These are phyloP conservation scores for Kodamaea ohmeri DNA, from an alignment of 1,139 yeast genomes.

Conservation along the genomic window DNA sequence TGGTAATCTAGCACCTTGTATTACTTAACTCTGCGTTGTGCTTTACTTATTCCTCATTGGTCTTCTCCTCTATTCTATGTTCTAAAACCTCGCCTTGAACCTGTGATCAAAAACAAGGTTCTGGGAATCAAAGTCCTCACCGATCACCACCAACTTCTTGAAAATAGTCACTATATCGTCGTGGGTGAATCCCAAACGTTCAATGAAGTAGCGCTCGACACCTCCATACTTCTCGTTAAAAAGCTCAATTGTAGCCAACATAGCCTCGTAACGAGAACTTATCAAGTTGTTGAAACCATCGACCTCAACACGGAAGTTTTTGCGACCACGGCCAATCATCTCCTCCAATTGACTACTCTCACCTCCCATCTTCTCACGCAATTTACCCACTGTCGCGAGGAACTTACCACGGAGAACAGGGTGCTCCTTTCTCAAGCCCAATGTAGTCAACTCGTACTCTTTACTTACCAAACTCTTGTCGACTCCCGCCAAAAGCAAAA, in stretches of 20 bases:
- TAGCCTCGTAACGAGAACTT: conserved; percentile 68
- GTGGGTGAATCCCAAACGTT: conserved; percentile 44
- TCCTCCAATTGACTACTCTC: conserved; percentile 27
- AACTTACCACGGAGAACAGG: conserved; percentile 37
- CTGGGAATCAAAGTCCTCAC: conserved; percentile 20
- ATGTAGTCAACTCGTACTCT: conserved; percentile 71
- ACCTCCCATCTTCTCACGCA: conserved; percentile 25
- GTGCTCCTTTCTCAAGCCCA: conserved; percentile 58
- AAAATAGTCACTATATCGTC: conserved; percentile 52
- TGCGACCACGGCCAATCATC: conserved; percentile 33
- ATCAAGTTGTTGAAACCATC: conserved; percentile 58
- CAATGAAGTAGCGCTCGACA: conserved; percentile 47
- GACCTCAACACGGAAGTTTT: conserved; percentile 39
- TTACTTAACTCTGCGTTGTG: no score
- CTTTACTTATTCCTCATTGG: no score
- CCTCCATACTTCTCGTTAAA: conserved; percentile 56
- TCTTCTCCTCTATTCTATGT: no score
- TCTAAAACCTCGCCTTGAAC: conserved; percentile 17
- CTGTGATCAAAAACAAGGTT: conserved; percentile 29
- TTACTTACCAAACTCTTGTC: conserved; percentile 63
- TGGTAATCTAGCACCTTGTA: no score
- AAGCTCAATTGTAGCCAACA: conserved; percentile 59
- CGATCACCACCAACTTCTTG: conserved; percentile 38
- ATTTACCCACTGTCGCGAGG: conserved; percentile 26
- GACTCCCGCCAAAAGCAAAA: conserved; percentile 62